Percentiles rank a stretch among this genome's conserved stretches.
These are phyloP conservation scores for Blastobotrys proliferans DNA, from an alignment of 1,139 yeast genomes.

Conservation along the genomic window DNA sequence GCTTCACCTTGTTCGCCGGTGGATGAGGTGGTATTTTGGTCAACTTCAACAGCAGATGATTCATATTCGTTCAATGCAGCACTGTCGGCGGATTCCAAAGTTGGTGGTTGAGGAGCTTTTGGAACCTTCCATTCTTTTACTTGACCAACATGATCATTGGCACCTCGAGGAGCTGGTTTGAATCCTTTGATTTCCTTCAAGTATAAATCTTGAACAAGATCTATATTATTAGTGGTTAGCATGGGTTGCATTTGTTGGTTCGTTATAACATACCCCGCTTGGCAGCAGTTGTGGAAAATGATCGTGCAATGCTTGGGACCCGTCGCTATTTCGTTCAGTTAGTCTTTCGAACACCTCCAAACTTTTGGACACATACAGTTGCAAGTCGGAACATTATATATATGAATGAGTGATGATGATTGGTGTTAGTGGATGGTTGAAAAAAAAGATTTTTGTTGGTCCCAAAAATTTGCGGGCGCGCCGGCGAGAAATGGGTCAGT, in stretches of 20 bases:
- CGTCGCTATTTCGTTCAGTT: slow-evolving; percentile 7
- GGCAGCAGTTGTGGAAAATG: slow-evolving; percentile 24
- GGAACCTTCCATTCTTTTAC: slow-evolving; percentile 83
- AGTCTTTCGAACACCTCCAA: neutral
- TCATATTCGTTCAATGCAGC: slow-evolving; percentile 76
- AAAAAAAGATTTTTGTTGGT: neutral
- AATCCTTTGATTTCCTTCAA: slow-evolving; percentile 80
- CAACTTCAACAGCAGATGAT: slow-evolving; percentile 69
- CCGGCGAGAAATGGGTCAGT: neutral
- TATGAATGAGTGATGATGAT: neutral
- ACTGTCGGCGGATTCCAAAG: slow-evolving; percentile 65
- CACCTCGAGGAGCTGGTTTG: slow-evolving; percentile 75
- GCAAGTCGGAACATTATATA: slow-evolving; percentile 16
- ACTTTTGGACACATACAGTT: slow-evolving; percentile 11
- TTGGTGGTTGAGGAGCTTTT: slow-evolving; percentile 65
- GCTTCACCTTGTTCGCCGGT: slow-evolving; percentile 46
- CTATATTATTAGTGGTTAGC: slow-evolving; percentile 22
- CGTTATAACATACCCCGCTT: slow-evolving; percentile 18
- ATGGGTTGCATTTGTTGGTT: neutral
- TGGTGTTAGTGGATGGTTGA: neutral
- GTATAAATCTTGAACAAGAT: slow-evolving; percentile 82
- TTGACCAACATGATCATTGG: slow-evolving; percentile 70
- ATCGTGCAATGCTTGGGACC: slow-evolving; percentile 18
- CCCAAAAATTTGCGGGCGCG: neutral
- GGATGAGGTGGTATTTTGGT: slow-evolving; percentile 43